These are phyloP conservation scores for Odontarrhena argentea DNA, from an alignment of 345 rosid genomes.

Conservation along the genomic window DNA sequence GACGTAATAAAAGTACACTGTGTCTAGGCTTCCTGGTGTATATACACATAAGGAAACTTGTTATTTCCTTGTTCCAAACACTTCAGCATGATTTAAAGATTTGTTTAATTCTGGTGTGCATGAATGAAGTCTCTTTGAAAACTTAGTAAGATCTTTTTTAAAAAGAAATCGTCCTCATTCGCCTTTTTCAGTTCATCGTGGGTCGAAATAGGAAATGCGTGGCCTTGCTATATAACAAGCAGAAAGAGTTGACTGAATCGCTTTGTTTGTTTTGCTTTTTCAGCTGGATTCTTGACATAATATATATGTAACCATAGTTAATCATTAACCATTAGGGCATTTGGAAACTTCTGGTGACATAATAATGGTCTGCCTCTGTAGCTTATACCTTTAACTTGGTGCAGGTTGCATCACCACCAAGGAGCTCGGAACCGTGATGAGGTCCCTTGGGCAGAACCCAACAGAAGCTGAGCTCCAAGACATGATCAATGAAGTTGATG, in stretches of 20 bases:
- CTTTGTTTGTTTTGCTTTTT: conserved; percentile 5
- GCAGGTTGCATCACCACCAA: conserved; percentile 52
- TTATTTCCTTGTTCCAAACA: neutral
- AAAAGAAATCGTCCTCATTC: neutral
- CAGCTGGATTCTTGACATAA: conserved; percentile 2
- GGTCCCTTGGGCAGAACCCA: conserved; percentile 47
- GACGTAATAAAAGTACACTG: neutral
- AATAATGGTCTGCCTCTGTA: neutral
- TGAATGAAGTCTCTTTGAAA: conserved; percentile 13
- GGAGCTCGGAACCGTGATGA: conserved; percentile 50
- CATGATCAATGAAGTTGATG: conserved; percentile 47
- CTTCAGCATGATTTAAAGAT: neutral
- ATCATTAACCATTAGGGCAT: neutral
- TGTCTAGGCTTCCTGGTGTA: neutral
- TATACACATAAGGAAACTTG: conserved; percentile 2
- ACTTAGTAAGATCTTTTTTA: neutral
- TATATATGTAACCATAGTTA: too few species aligned
- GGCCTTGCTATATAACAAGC: neutral
- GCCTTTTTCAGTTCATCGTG: neutral
- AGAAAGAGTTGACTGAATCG: neutral
- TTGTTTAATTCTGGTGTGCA: conserved; percentile 5
- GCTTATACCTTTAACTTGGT: conserved; percentile 1
- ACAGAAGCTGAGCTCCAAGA: conserved; percentile 49
- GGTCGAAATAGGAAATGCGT: neutral
- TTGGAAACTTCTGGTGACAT: neutral